phyloP scores from a whole-genome alignment of 2,329 filamentous ascomycete genomes.

The Neofusicoccum sp. region DNA sequence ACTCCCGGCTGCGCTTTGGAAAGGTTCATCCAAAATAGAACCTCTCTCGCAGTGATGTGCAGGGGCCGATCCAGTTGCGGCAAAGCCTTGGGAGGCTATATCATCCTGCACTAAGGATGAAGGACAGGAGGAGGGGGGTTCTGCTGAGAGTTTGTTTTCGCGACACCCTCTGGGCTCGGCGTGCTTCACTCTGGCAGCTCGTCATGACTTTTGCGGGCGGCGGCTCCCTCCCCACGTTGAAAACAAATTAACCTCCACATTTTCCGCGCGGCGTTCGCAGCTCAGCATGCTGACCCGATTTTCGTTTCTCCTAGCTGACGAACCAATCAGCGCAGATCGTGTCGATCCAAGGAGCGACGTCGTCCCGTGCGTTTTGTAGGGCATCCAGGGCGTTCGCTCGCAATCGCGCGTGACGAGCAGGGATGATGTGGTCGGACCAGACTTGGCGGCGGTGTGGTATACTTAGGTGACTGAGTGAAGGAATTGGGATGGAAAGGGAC shows the following conservation, averaged over 20 bases:
- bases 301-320: background rate
- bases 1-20: background rate
- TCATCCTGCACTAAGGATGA: background rate
- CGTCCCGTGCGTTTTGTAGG: background rate
- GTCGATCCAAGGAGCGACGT: background rate
- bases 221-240: background rate
- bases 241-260: background rate
- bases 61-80: background rate
- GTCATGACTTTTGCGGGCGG: background rate
- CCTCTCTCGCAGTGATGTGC: background rate
- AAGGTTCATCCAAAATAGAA: background rate
- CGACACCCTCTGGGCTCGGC: background rate
- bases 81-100: background rate
- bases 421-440: background rate
- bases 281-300: background rate
- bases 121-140: background rate
- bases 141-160: too few relatives aligned
- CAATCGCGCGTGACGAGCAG: background rate
- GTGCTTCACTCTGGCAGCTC: background rate
- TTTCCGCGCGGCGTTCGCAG: background rate
- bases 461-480: background rate
- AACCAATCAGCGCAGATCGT: slow-evolving; percentile 5
- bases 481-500: background rate
- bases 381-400: background rate
- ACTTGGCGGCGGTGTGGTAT: background rate